Evolutionary conservation across 176 grass and related monocot species (phyloP), one percentile per base, ranked within the genome.

Genomic region (Canna indica): DNA sequence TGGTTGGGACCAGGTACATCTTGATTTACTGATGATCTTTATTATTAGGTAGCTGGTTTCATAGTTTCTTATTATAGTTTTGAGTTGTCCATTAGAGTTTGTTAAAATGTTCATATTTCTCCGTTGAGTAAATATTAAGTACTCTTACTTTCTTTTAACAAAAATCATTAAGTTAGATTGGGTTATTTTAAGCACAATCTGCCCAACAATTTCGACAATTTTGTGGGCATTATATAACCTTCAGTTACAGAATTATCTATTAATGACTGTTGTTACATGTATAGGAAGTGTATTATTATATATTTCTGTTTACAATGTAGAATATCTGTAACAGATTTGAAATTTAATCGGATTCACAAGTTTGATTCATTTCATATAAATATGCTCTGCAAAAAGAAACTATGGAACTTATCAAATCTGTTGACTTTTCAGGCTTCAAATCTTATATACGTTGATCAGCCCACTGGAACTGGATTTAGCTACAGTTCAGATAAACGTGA

Each of bases 401-500:
- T 26, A 10, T 58, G 31, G 30, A 66, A 57, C 30, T 38, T 10
- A 58, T 46, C 8, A 38, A 39, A 22, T 44, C 34, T 60, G 12
- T 14, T 36, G 29, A 71, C 33, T 18, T 56, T 39, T 31, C 83
- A 96, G 88, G 92, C 79, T 75, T 96, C 88, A 47, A 91, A 91
- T 64, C 73, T 96, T 33, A 67, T 96, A 36, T 91, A 83, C 47
- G 92, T 91, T 42, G 92, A 96, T 69, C 92, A 96, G 83, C 92
- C 92, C 9, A 96, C 92, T 2, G 88, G 92, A 66, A 96, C 92
- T 62, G 88, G 92, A 73, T 96, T 96, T 34, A 96, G 88, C 78
- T 96, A 91, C 72, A 96, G 76, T 67, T 88, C 92, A 0, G 77
- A 96, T 52, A n/a, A 29, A 1, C 79, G 81, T 0, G 92, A 96